A percentile compares a stretch with the other conserved stretches of the same genome.
phyloP scores from a whole-genome alignment of 306 rosid species.

The Quercus dentata region DNA sequence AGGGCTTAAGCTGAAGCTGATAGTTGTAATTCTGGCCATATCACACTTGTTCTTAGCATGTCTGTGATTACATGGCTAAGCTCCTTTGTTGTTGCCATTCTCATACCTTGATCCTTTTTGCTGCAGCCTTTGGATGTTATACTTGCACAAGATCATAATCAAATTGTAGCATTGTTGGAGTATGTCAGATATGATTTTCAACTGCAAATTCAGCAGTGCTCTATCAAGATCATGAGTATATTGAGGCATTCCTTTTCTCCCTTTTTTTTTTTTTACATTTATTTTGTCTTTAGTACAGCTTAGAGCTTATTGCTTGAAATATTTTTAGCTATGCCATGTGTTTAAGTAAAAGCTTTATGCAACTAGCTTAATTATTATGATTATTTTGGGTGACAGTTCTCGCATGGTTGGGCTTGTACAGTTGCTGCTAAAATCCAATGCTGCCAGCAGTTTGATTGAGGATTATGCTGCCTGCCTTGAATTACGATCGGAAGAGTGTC shows the following conservation, averaged over 20 bases:
- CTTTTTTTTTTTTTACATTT: constrained; percentile 6
- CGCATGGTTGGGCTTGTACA: constrained; percentile 95
- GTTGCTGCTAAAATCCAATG: constrained; percentile 69
- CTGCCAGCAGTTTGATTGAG: constrained; percentile 76
- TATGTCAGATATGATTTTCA: constrained; percentile 92
- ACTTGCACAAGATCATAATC: constrained; percentile 92
- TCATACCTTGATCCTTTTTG: constrained; percentile 13
- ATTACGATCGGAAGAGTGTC: constrained; percentile 73
- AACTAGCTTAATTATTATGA: constrained; percentile 5
- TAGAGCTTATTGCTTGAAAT: neutral
- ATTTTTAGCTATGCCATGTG: neutral
- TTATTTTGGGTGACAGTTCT: constrained; percentile 57
- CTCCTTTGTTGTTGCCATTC: neutral
- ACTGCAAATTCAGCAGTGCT: constrained; percentile 82
- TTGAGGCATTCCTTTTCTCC: constrained; percentile 55
- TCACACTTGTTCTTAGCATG: neutral
- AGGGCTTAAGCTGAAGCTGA: neutral
- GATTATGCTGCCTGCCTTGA: constrained; percentile 99
- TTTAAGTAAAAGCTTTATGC: neutral
- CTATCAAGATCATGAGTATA: constrained; percentile 93
- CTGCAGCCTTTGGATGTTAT: constrained; percentile 94
- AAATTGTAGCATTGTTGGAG: constrained; percentile 86
- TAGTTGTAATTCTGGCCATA: neutral
- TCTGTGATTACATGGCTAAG: neutral
- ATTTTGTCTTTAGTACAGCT: constrained; percentile 7